Evolutionary conservation across 2,329 filamentous ascomycete genomes (phyloP), one percentile per base, ranked within the genome.

Genomic region (Paracorniculantispora psalliotae): DNA sequence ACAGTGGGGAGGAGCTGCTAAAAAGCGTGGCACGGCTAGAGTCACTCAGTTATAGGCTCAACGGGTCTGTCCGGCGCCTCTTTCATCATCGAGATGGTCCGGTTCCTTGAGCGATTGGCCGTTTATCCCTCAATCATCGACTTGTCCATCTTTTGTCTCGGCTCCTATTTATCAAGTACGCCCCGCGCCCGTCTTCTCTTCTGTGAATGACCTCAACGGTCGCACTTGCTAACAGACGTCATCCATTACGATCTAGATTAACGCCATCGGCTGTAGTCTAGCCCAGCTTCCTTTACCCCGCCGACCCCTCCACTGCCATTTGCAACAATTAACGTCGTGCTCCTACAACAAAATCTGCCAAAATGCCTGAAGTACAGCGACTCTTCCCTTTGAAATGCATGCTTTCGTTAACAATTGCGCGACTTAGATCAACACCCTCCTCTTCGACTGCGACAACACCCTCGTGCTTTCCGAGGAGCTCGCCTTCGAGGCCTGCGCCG

Each of bases 401-500:
- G 2, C 19, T 25, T 12, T 3, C 43, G 19, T 48, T 7, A n/a
- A n/a, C n/a, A n/a, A 41, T 28, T 21, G 26, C 10, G 6, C 28
- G 4, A 4, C 9, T 15, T 21, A 75, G 72, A 88, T 90, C 75
- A 89, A 80, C 59, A 83, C 87, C 64, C 78, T 91, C 69, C 82
- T 91, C 67, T 89, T 91, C 73, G 88, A 91, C 74, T 87, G 83
- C 75, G 84, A 96, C 84, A 96, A 96, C 83, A 96, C 92, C 64
- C 90, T 96, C 72, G 91, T 94, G 72, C 85, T 94, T 68, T 96
- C 91, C 57, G 92, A 96, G 79, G 87, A 90, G 69, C 83, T 96
- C 67, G 92, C 92, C 71, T 96, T 96, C 73, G 90, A 93, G 77
- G 92, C 90, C 66, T 96, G 91, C 75, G 90, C 92, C 68, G 89